phyloP scores from a whole-genome alignment of 1,284 basidiomycete genomes.

The Cryptococcus sp. region DNA sequence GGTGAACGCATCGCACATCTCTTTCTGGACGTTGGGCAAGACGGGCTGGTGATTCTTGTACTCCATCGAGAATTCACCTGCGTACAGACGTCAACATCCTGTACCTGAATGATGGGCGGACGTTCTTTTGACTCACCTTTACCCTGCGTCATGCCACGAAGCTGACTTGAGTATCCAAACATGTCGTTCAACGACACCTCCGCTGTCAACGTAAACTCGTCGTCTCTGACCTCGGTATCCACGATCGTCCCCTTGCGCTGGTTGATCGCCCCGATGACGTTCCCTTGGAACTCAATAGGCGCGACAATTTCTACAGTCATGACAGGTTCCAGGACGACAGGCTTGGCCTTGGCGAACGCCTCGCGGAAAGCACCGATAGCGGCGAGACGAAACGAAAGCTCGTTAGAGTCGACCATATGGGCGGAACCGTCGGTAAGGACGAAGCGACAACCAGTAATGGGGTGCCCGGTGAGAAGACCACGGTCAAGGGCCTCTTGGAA shows the following conservation, averaged over 20 bases:
- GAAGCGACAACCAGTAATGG: conserved; percentile 80
- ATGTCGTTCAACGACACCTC: conserved; percentile 97
- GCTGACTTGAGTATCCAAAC: conserved; percentile 93
- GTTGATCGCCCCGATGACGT: conserved; percentile 92
- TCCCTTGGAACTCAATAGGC: conserved; percentile 94
- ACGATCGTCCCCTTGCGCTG: conserved; percentile 90
- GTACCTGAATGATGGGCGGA: neutral
- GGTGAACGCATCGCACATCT: conserved; percentile 67
- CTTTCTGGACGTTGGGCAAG: conserved; percentile 80
- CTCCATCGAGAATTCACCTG: conserved; percentile 90
- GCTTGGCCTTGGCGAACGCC: conserved; percentile 70
- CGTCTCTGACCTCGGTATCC: conserved; percentile 94
- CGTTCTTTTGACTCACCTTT: conserved; percentile 60
- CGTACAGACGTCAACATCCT: neutral
- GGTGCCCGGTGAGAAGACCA: conserved; percentile 84
- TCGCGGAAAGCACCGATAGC: conserved; percentile 92
- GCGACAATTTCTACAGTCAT: conserved; percentile 99
- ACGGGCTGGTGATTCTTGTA: conserved; percentile 87
- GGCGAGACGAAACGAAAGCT: conserved; percentile 89
- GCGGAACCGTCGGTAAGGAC: conserved; percentile 88
- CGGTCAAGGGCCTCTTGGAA: conserved; percentile 94
- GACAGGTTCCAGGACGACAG: conserved; percentile 90
- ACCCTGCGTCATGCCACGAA: conserved; percentile 92
- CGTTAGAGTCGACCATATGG: conserved; percentile 96
- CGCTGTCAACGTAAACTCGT: conserved; percentile 89